A percentile compares a stretch with the other conserved stretches of the same genome.
These are phyloP conservation scores for Biscutella laevigata DNA, from an alignment of 441 rosid species.

Conservation along the genomic window DNA sequence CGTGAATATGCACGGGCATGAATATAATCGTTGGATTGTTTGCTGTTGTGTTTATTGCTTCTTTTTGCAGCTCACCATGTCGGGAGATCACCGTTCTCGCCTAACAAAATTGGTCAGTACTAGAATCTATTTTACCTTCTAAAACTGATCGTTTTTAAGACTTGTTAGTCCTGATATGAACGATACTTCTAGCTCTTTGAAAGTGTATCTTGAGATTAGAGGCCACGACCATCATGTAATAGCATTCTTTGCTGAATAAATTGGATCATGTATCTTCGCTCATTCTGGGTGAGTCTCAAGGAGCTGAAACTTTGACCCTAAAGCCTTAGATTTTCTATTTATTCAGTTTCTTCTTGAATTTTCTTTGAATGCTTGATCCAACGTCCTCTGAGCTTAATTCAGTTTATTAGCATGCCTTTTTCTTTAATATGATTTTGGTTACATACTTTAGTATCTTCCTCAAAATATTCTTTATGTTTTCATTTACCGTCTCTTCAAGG, in stretches of 20 bases:
- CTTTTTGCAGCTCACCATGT: slow-evolving; percentile 71
- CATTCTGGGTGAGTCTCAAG: not conserved
- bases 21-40: slow-evolving; percentile 2
- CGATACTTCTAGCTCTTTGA: not conserved
- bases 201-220: not conserved
- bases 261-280: slow-evolving; percentile 1
- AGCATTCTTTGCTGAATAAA: not conserved
- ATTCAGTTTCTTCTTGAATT: slow-evolving; percentile 1
- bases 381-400: slow-evolving; percentile 2
- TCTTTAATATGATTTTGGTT: not conserved
- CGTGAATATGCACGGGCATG: not conserved
- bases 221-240: not conserved
- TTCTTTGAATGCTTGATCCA: slow-evolving; percentile 1
- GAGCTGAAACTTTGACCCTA: not conserved
- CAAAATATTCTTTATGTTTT: not conserved
- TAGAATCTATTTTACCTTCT: not conserved
- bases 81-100: slow-evolving; percentile 79
- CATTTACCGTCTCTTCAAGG: slow-evolving; percentile 6
- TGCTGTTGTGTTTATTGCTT: slow-evolving; percentile 2
- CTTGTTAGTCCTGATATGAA: slow-evolving; percentile 8
- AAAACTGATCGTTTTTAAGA: not conserved
- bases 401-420: not conserved
- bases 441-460: not conserved
- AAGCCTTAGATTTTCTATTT: slow-evolving; percentile 5
- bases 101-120: slow-evolving; percentile 83